Base-by-base conservation (phyloP, 345 rosid species). In the Angophora floribunda region DNA sequence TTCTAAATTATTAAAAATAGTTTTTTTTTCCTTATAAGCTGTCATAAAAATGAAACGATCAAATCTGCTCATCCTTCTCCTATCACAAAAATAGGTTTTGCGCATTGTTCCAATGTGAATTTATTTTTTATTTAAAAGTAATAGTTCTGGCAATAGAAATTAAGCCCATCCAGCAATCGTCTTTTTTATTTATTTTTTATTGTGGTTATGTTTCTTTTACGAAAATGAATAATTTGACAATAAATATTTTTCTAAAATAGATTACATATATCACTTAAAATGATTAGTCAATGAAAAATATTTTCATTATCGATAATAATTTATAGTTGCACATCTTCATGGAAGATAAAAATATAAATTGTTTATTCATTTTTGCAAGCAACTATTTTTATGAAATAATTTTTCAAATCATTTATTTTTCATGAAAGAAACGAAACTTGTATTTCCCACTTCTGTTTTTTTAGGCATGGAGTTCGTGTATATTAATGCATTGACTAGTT, bases 321-420 rank as follows among this genome's bases (percentile, higher is more conserved):
- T 28, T 63, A 28, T 3, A n/a, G 4, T 0, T n/a, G 13, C 2
- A n/a, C 0, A n/a, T n/a, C n/a, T n/a, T n/a, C n/a, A n/a, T n/a
- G n/a, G n/a, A n/a, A n/a, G 0, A n/a, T 63, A n/a, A n/a, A 61
- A n/a, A 63, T 63, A n/a, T 36, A 3, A 17, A 17, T 75, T 1
- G 6, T 9, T 75, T 0, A 36, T 11, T 16, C 5, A 32, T 9
- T 75, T 36, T 36, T 75, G 21, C 49, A 75, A 67, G 19, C 10
- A 3, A 75, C 9, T 0, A 1, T 19, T 19, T 36, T 36, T 5
- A 2, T 2, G 2, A 17, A 70, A 70, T 16, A 4, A 32, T 8
- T 2, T 16, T 17, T 1, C 4, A 70, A 70, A 70, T 70, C 6
- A 70, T 70, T 70, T 2, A 36, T 32, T 32, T 70, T 70, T 36